Evolutionary conservation across 2,329 filamentous ascomycete species (phyloP).

Genomic region (Xylaria sp.): DNA sequence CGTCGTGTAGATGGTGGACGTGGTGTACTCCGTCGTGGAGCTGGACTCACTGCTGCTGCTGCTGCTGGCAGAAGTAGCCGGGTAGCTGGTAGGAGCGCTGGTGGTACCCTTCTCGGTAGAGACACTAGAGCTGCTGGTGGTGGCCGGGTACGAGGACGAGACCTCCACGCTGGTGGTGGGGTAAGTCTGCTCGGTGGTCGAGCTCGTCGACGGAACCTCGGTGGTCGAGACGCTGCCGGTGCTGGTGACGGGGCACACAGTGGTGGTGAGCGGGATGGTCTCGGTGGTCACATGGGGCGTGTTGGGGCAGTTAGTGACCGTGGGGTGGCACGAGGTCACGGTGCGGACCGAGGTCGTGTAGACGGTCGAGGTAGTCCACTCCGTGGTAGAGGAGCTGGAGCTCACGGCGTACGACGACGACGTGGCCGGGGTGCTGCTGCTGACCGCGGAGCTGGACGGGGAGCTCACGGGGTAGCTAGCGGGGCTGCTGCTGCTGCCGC

Average conservation of each 20-base stretch:
- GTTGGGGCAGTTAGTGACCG: conserved; percentile 11
- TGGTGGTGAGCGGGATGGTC: conserved; percentile 10
- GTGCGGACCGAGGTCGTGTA: conserved; percentile 21
- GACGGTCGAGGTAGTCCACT: conserved; percentile 16
- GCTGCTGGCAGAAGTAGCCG: background rate
- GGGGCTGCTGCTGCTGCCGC: too few species aligned
- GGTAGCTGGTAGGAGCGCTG: background rate
- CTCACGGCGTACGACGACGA: conserved; percentile 2
- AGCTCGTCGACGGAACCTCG: too few species aligned
- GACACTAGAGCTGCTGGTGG: background rate
- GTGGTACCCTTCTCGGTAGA: background rate
- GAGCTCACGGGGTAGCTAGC: conserved; percentile 5
- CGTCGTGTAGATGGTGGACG: conserved; percentile 25
- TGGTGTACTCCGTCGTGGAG: conserved; percentile 12
- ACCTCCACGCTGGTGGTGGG: background rate
- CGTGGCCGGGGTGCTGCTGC: background rate
- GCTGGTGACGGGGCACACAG: conserved; percentile 18
- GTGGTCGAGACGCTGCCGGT: too few species aligned
- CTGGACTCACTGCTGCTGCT: conserved; percentile 1
- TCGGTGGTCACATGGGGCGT: conserved; percentile 13
- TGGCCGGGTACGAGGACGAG: conserved; percentile 2
- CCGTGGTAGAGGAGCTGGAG: background rate
- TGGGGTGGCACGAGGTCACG: conserved; percentile 21
- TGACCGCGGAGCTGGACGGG: background rate
- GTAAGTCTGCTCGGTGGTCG: background rate